Conservation (phyloP, 2,329 filamentous ascomycete species). For the Didymella lethalis region DNA sequence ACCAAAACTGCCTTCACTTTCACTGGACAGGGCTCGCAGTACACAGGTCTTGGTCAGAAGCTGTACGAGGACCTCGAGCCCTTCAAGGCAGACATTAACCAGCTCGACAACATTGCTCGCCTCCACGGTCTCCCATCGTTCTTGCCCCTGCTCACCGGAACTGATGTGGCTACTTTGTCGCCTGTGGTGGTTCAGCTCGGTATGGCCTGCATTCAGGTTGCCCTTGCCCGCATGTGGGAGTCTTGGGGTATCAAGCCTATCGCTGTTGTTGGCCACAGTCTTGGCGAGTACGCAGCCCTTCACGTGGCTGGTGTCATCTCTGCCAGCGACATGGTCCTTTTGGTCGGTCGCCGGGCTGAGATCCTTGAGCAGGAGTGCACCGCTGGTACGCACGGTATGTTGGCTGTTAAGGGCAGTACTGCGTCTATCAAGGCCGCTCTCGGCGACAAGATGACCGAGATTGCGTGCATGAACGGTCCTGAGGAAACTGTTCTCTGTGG, state of each 20-base stretch:
- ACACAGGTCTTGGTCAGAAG: slow-evolving; percentile 60
- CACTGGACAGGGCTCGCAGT: slow-evolving; percentile 62
- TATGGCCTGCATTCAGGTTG: slow-evolving; percentile 62
- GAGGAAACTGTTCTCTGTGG: slow-evolving; percentile 78
- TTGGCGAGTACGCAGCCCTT: slow-evolving; percentile 78
- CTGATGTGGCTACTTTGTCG: slow-evolving; percentile 59
- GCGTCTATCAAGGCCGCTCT: slow-evolving; percentile 63
- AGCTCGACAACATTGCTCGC: slow-evolving; percentile 57
- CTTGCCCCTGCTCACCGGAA: slow-evolving; percentile 58
- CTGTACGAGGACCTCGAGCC: slow-evolving; percentile 58
- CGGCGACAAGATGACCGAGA: slow-evolving; percentile 59
- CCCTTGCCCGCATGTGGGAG: slow-evolving; percentile 61
- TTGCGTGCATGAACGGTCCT: slow-evolving; percentile 79
- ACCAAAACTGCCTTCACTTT: slow-evolving; percentile 62
- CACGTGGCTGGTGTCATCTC: slow-evolving; percentile 75
- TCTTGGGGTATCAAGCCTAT: slow-evolving; percentile 63
- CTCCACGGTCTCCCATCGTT: slow-evolving; percentile 59
- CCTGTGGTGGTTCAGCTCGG: slow-evolving; percentile 62
- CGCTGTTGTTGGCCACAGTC: slow-evolving; percentile 64
- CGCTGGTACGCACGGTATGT: slow-evolving; percentile 71
- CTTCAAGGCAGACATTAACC: slow-evolving; percentile 60
- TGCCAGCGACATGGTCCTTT: slow-evolving; percentile 73
- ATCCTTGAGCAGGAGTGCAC: slow-evolving; percentile 72
- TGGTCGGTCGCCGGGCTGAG: slow-evolving; percentile 73
- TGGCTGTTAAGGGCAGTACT: slow-evolving; percentile 63